Conservation (phyloP, 163 green algal genomes). For the Chloromonas sp. region DNA sequence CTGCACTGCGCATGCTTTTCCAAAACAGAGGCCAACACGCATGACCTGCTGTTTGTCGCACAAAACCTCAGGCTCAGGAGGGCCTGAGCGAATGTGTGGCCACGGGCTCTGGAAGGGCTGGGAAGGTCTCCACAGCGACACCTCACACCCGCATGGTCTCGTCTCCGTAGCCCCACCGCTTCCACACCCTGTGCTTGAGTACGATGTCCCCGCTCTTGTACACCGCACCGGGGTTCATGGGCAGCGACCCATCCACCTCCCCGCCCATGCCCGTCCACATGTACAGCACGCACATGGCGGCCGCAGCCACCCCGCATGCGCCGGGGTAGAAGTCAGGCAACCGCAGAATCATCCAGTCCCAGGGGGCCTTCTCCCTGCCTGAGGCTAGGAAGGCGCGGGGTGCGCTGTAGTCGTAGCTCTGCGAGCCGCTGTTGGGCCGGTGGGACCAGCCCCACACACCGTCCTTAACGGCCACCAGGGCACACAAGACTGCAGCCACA, state of each 20-base stretch:
- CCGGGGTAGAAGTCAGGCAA: slow-evolving; percentile 1
- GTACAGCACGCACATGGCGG: slow-evolving; percentile 20
- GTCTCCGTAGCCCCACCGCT: slow-evolving; percentile 37
- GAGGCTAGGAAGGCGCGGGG: not conserved
- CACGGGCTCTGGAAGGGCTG: too few species aligned
- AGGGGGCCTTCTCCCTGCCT: not conserved
- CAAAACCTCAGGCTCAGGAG: too few species aligned
- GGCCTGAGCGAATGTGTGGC: too few species aligned
- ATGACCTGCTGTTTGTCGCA: too few species aligned
- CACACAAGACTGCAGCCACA: slow-evolving; percentile 20
- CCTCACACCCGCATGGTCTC: slow-evolving; percentile 22
- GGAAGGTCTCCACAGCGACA: not conserved
- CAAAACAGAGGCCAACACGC: too few species aligned
- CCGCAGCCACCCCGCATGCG: slow-evolving; percentile 9
- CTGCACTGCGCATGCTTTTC: too few species aligned
- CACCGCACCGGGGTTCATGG: slow-evolving; percentile 37
- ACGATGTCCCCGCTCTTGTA: slow-evolving; percentile 38
- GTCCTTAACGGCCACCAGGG: slow-evolving; percentile 21
- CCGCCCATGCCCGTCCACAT: slow-evolving; percentile 39
- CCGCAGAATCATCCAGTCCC: slow-evolving; percentile 1
- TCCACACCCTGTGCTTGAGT: slow-evolving; percentile 33
- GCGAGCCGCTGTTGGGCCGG: slow-evolving; percentile 1
- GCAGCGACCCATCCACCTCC: slow-evolving; percentile 22
- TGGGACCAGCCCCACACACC: slow-evolving; percentile 9
- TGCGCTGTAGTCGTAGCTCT: not conserved